Conservation (phyloP, 108 stramenopile species). For the Pseudonitzschia pungens region DNA sequence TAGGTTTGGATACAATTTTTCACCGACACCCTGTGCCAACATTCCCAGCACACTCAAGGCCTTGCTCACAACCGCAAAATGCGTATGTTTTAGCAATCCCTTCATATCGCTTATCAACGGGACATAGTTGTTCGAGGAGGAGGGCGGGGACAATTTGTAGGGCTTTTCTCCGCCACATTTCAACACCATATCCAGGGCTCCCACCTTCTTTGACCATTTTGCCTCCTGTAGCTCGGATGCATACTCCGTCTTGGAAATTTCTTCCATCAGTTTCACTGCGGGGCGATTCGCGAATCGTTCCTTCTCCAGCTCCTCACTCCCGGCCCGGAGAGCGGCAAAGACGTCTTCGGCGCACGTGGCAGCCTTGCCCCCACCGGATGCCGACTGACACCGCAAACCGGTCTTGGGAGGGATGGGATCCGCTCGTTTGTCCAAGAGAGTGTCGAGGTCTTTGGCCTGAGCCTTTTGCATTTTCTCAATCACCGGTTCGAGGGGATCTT, state of each 20-base stretch:
- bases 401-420: conserved; percentile 35
- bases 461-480: conserved; percentile 74
- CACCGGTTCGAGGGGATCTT: conserved; percentile 53
- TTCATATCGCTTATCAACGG: conserved; percentile 75
- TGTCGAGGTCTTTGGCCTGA: conserved; percentile 73
- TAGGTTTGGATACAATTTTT: conserved; percentile 68
- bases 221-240: conserved; percentile 51
- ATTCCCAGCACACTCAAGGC: conserved; percentile 70
- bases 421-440: conserved; percentile 50
- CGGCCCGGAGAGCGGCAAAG: conserved; percentile 53
- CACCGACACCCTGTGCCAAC: conserved; percentile 86
- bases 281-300: conserved; percentile 60
- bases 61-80: conserved; percentile 82
- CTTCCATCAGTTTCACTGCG: conserved; percentile 69
- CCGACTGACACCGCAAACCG: conserved; percentile 40
- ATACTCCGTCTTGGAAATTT: conserved; percentile 66
- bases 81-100: conserved; percentile 71
- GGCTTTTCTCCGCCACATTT: conserved; percentile 81
- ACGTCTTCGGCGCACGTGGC: conserved; percentile 46
- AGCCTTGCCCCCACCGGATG: conserved; percentile 4
- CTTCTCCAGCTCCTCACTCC: conserved; percentile 59
- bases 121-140: conserved; percentile 60
- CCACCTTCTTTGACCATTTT: conserved; percentile 88
- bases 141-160: conserved; percentile 69
- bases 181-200: conserved; percentile 70